Evolutionary conservation across 139 green algal species (phyloP).

Genomic region (Astrephomene gubernaculifera): DNA sequence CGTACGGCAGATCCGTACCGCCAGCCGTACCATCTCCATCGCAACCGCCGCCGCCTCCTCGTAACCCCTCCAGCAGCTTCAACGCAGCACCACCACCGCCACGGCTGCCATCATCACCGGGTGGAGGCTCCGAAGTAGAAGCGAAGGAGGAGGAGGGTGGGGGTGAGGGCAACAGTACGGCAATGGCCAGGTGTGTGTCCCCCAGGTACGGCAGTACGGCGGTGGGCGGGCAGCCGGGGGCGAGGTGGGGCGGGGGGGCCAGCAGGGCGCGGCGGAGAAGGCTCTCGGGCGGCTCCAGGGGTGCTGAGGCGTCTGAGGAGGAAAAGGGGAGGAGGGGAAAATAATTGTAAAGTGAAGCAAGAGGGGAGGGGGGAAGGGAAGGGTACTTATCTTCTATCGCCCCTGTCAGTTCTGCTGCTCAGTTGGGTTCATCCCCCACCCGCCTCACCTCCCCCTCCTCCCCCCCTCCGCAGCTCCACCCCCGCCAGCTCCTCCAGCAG

Average conservation of each 20-base stretch:
- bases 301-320: neutral
- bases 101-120: too few species aligned
- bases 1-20: conserved; percentile 8
- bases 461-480: conserved; percentile 12
- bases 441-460: neutral
- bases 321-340: neutral
- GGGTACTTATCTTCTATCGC: too few species aligned
- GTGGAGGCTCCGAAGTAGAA: too few species aligned
- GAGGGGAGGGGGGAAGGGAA: neutral
- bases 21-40: neutral
- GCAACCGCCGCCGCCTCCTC: neutral
- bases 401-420: too few species aligned
- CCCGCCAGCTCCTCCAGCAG: conserved; percentile 38
- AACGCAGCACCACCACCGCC: neutral
- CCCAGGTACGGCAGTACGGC: neutral
- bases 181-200: conserved; percentile 9
- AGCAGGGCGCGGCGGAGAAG: conserved; percentile 23
- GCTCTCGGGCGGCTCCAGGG: neutral
- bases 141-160: too few species aligned
- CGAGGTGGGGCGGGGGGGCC: neutral
- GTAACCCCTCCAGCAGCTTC: conserved; percentile 1
- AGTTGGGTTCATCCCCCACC: too few species aligned
- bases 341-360: too few species aligned
- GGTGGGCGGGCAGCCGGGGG: neutral
- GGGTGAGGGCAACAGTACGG: neutral